Percentiles rank a stretch among this genome's conserved stretches.
Evolutionary conservation across 1,284 basidiomycete species (phyloP).

Genomic region (Rhodotorula sp.): DNA sequence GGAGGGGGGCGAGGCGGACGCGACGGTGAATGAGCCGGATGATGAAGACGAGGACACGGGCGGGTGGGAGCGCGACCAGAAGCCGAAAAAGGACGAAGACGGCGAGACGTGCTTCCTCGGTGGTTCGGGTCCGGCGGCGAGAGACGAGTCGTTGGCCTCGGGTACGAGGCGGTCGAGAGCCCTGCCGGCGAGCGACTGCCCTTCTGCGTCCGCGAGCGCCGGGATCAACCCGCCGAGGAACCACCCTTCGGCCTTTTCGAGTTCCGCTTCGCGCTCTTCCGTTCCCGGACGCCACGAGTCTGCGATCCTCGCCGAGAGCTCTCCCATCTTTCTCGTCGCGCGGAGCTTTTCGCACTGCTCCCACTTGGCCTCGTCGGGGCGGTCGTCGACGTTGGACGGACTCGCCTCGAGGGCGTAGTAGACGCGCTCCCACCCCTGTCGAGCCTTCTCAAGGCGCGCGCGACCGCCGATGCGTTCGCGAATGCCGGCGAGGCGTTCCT

Average conservation of each 20-base stretch:
- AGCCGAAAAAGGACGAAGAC: slow-evolving; percentile 36
- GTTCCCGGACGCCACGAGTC: slow-evolving; percentile 18
- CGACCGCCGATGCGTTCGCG: slow-evolving; percentile 42
- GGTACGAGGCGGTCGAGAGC: slow-evolving; percentile 15
- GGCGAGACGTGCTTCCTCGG: slow-evolving; percentile 23
- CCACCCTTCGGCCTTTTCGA: slow-evolving; percentile 28
- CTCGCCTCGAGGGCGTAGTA: slow-evolving; percentile 26
- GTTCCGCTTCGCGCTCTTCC: slow-evolving; percentile 16
- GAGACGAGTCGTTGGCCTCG: too few relatives aligned
- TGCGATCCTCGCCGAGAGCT: slow-evolving; percentile 34
- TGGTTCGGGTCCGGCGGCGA: too few relatives aligned
- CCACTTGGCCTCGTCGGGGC: slow-evolving; percentile 20
- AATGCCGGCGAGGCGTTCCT: slow-evolving; percentile 42
- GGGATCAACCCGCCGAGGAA: slow-evolving; percentile 27
- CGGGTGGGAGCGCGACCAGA: slow-evolving; percentile 40
- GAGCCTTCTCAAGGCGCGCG: slow-evolving; percentile 28
- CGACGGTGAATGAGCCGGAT: not conserved
- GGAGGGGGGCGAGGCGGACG: not conserved
- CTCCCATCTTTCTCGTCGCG: slow-evolving; percentile 38
- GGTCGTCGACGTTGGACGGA: not conserved
- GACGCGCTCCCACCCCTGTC: slow-evolving; percentile 40
- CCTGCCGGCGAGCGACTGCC: not conserved
- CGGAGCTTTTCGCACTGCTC: slow-evolving; percentile 26
- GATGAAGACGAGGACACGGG: not conserved
- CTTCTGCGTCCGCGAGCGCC: slow-evolving; percentile 13